Percentiles rank a stretch among this genome's conserved stretches.
These are phyloP conservation scores for Cutaneotrichosporon cavernicola DNA, from an alignment of 1,284 basidiomycete genomes.

Conservation along the genomic window DNA sequence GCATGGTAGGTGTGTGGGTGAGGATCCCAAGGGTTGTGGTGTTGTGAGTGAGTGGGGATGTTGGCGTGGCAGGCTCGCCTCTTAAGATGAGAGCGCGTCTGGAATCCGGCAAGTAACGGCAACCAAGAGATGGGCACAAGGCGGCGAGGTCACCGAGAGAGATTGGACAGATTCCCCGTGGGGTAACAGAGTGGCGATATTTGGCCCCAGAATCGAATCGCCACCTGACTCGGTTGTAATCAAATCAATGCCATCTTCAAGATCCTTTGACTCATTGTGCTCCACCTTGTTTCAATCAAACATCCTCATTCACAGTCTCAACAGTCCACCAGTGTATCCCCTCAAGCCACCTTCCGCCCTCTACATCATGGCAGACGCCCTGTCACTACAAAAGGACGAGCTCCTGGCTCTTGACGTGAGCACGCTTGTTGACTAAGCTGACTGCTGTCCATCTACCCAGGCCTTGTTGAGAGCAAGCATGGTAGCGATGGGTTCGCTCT, in stretches of 20 bases:
- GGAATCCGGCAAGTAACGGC: background rate
- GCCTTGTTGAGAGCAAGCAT: slow-evolving; percentile 13
- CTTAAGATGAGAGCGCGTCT: no score
- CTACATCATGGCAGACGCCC: background rate
- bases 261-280: background rate
- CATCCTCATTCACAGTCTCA: background rate
- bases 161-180: background rate
- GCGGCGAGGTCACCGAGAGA: no score
- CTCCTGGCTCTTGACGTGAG: slow-evolving; percentile 39
- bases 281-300: background rate
- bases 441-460: slow-evolving; percentile 42
- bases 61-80: no score
- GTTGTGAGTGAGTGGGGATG: background rate
- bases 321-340: background rate
- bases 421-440: background rate
- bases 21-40: background rate
- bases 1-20: slow-evolving; percentile 2
- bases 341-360: background rate
- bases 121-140: no score
- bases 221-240: background rate
- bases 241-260: background rate
- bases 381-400: slow-evolving; percentile 37
- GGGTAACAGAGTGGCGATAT: background rate
- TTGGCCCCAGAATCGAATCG: background rate
- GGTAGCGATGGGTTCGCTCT: slow-evolving; percentile 25